These are phyloP conservation scores for Backusella psychrophila DNA, from an alignment of 192 early-diverging fungal genomes.

Conservation along the genomic window DNA sequence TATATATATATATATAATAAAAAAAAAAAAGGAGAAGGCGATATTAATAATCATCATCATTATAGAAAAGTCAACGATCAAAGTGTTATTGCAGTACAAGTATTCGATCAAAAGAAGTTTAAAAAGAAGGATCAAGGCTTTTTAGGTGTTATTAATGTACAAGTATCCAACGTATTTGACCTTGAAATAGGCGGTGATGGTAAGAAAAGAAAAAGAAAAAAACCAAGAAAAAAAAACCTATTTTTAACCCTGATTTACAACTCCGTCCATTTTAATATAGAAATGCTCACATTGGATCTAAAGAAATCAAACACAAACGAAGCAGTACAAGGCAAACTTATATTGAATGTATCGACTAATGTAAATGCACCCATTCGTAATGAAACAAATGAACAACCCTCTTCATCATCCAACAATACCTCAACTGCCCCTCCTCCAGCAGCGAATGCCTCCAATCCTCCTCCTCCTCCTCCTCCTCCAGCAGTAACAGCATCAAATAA, in stretches of 20 bases:
- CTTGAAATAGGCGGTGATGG: constrained; percentile 62
- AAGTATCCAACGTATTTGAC: constrained; percentile 81
- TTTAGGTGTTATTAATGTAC: constrained; percentile 85
- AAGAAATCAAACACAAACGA: constrained; percentile 83
- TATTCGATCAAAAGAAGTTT: constrained; percentile 98
- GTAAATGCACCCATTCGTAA: constrained; percentile 40
- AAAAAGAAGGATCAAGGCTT: constrained; percentile 90
- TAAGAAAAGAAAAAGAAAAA: background rate
- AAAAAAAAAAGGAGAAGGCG: background rate
- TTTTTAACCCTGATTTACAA: background rate
- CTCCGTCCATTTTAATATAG: constrained; percentile 31
- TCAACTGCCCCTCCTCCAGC: background rate
- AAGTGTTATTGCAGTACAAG: constrained; percentile 88
- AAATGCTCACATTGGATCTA: constrained; percentile 87
- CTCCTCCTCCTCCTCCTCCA: background rate
- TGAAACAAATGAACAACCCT: background rate
- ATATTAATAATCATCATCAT: background rate
- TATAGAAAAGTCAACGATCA: constrained; percentile 66
- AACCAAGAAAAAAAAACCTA: background rate
- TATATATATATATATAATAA: constrained; percentile 18
- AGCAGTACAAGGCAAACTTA: constrained; percentile 86
- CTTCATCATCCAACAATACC: background rate
- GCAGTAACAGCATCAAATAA: background rate
- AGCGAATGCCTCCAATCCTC: background rate
- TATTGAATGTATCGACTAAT: constrained; percentile 69